A percentile compares a stretch with the other conserved stretches of the same genome.
Evolutionary conservation across 495 filamentous ascomycete species (phyloP).

Genomic region (Penicillium lividum): DNA sequence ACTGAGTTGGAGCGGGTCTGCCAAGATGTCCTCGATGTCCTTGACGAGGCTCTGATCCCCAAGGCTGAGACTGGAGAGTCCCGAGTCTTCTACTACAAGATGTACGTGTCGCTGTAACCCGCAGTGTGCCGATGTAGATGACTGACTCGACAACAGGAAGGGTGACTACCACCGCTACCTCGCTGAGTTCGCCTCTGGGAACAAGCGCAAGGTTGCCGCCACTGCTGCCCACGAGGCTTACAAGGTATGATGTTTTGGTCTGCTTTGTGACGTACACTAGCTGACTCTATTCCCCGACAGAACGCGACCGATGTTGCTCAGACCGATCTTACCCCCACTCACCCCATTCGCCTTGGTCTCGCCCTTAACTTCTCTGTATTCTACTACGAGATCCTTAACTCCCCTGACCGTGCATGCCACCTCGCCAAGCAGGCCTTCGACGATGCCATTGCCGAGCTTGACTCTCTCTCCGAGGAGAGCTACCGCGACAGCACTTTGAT

Average conservation of each 20-base stretch:
- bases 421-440: constrained; percentile 99
- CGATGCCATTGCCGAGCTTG: constrained; percentile 98
- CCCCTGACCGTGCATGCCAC: constrained; percentile 97
- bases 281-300: constrained; percentile 38
- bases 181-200: constrained; percentile 96
- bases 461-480: constrained; percentile 97
- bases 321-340: constrained; percentile 95
- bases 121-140: neutral
- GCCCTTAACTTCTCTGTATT: constrained; percentile 99
- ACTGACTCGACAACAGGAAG: constrained; percentile 68
- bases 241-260: constrained; percentile 64
- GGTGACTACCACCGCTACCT: constrained; percentile 99
- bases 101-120: constrained; percentile 58
- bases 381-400: constrained; percentile 99
- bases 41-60: constrained; percentile 94
- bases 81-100: constrained; percentile 99
- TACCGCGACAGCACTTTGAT: constrained; percentile 99
- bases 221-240: constrained; percentile 97
- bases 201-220: constrained; percentile 97
- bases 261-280: neutral
- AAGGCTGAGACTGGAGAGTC: constrained; percentile 98
- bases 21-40: constrained; percentile 95
- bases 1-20: constrained; percentile 96
- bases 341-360: constrained; percentile 97
- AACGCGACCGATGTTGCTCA: constrained; percentile 98